These are phyloP conservation scores for Fusarium subtropicale DNA, from an alignment of 2,329 filamentous ascomycete genomes.

Conservation along the genomic window DNA sequence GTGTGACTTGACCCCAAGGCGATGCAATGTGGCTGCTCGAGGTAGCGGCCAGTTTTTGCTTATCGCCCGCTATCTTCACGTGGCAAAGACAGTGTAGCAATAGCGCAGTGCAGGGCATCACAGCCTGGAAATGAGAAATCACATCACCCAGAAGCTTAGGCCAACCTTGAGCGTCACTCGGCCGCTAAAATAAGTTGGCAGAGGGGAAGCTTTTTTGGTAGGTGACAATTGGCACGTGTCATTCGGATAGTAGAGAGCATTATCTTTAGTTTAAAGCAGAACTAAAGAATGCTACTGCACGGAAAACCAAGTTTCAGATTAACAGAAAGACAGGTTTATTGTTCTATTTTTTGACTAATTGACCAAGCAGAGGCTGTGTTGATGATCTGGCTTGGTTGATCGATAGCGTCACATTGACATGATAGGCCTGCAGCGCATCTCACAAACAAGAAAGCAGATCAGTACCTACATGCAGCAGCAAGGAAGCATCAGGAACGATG, in stretches of 20 bases:
- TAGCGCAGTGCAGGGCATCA: not conserved
- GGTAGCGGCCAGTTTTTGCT: slow-evolving; percentile 45
- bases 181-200: slow-evolving; percentile 33
- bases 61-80: slow-evolving; percentile 48
- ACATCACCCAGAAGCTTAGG: slow-evolving; percentile 26
- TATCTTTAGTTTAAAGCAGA: not conserved
- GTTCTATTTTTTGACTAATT: slow-evolving; percentile 6
- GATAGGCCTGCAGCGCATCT: slow-evolving; percentile 34
- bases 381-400: slow-evolving; percentile 14
- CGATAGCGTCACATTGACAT: slow-evolving; percentile 42
- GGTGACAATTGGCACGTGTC: slow-evolving; percentile 37
- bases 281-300: not conserved
- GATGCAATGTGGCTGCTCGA: slow-evolving; percentile 48
- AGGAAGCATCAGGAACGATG: slow-evolving; percentile 34
- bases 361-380: slow-evolving; percentile 21
- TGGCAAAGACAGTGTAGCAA: slow-evolving; percentile 21
- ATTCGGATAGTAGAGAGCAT: not conserved
- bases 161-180: slow-evolving; percentile 16
- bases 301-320: slow-evolving; percentile 23
- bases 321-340: slow-evolving; percentile 23
- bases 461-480: slow-evolving; percentile 33
- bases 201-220: slow-evolving; percentile 16
- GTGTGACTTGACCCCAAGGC: slow-evolving; percentile 43
- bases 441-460: slow-evolving; percentile 34
- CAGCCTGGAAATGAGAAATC: not conserved